phyloP scores from a whole-genome alignment of 2,329 filamentous ascomycete genomes.

The Dendrostoma leiphaemia region DNA sequence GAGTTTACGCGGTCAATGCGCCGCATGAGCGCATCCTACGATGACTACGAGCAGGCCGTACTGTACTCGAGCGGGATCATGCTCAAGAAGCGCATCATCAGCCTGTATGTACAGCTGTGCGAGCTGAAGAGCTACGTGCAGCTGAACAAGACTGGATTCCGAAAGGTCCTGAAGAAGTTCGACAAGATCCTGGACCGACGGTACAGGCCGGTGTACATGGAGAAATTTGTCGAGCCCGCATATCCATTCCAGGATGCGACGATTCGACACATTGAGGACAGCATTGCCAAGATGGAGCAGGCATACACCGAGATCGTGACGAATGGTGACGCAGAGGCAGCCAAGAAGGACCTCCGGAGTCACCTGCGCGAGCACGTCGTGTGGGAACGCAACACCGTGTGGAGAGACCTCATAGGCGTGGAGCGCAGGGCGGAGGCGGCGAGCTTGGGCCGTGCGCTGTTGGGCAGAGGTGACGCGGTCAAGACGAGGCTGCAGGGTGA shows the following conservation, averaged over 20 bases:
- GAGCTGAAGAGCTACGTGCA: slow-evolving; percentile 95
- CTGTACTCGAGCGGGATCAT: slow-evolving; percentile 70
- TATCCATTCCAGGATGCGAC: slow-evolving; percentile 79
- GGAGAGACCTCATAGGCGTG: slow-evolving; percentile 98
- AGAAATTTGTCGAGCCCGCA: slow-evolving; percentile 69
- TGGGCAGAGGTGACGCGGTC: slow-evolving; percentile 68
- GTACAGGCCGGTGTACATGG: slow-evolving; percentile 75
- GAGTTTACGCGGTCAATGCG: slow-evolving; percentile 57
- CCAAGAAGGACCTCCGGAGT: slow-evolving; percentile 81
- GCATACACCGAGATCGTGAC: slow-evolving; percentile 82
- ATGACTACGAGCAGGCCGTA: slow-evolving; percentile 77
- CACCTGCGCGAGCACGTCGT: slow-evolving; percentile 96
- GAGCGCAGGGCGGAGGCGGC: slow-evolving; percentile 94
- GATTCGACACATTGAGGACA: slow-evolving; percentile 66
- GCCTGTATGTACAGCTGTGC: slow-evolving; percentile 86
- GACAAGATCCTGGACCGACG: slow-evolving; percentile 91
- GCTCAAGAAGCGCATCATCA: slow-evolving; percentile 86
- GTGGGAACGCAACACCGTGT: slow-evolving; percentile 98
- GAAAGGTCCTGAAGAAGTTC: slow-evolving; percentile 96
- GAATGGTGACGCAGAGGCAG: slow-evolving; percentile 71
- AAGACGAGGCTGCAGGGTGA: slow-evolving; percentile 81
- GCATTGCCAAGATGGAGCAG: slow-evolving; percentile 72
- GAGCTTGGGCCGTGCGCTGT: slow-evolving; percentile 79
- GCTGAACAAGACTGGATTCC: slow-evolving; percentile 94
- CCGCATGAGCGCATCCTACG: slow-evolving; percentile 66